Evolutionary conservation across 352 stramenopile genomes (phyloP), one percentile per base, ranked within the genome.

Genomic region (Hyaloperonospora brassicae): DNA sequence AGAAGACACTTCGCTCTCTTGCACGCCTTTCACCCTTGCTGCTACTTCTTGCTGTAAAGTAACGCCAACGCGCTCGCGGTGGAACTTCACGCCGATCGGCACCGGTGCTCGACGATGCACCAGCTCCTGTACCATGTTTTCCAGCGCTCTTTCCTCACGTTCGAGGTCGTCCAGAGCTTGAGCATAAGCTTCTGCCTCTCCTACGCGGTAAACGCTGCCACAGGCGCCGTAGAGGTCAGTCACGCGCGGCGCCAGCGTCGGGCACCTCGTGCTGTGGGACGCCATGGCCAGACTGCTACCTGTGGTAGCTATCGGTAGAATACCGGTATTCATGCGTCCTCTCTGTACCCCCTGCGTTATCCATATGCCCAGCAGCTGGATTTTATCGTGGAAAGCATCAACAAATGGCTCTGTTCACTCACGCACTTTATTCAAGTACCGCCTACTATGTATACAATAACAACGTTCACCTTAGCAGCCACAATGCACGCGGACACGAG

Each of bases 21-120:
- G 55, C 41, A 44, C 48, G 9, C 62, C 47, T 14, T n/a, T n/a
- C n/a, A 10, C 23, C 11, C 42, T 10, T 35, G 38, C 45, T 14
- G 38, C 42, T 17, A n/a, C n/a, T n/a, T 50, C 47, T 40, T 55
- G 57, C 14, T 61, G 54, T 11, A 59, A 35, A 23, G 45, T 44
- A 8, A 31, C 44, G 8, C 52, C 49, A n/a, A 13, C 43, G 5
- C 51, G 55, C 44, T 68, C 44, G 14, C 67, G 72, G 36, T 85
- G 70, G 51, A 84, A 87, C 45, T 79, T 79, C 35, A 83, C 64
- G 14, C 77, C 77, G 13, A 86, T 86, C 1, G 77, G 77, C n/a
- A 61, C 45, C 0, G 74, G 52, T 13, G 71, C 77, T 41, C 61
- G 57, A 5, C 75, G 72, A 35, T 79, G 66, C 30, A 88, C 77